A percentile compares a stretch with the other conserved stretches of the same genome.
These are phyloP conservation scores for Syzygium grande DNA, from an alignment of 345 rosid species.

Conservation along the genomic window DNA sequence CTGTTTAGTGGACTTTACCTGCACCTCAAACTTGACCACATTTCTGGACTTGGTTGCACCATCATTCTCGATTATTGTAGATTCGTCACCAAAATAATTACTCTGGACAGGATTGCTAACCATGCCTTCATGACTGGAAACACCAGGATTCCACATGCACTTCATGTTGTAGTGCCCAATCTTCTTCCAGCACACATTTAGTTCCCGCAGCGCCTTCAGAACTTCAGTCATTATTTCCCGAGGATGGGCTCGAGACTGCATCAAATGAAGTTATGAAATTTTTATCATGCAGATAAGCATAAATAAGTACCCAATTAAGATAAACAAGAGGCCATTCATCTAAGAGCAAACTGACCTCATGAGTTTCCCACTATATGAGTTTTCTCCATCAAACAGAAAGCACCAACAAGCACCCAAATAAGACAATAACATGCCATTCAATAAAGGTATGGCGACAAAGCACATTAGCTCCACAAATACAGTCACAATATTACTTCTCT, in stretches of 20 bases:
- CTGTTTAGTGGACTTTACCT: slow-evolving; percentile 34
- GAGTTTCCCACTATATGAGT: background rate
- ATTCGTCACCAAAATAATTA: slow-evolving; percentile 63
- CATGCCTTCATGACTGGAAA: slow-evolving; percentile 58
- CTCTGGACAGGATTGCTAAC: slow-evolving; percentile 40
- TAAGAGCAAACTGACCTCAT: background rate
- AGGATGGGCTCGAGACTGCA: slow-evolving; percentile 95
- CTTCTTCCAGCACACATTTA: slow-evolving; percentile 95
- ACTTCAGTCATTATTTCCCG: slow-evolving; percentile 98
- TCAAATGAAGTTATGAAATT: background rate
- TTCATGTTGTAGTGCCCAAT: slow-evolving; percentile 98
- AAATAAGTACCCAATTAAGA: background rate
- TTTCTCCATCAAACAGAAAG: background rate
- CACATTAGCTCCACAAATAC: background rate
- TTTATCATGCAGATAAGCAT: background rate
- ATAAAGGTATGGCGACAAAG: background rate
- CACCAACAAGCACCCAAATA: background rate
- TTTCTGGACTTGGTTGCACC: slow-evolving; percentile 40
- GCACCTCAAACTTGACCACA: slow-evolving; percentile 90
- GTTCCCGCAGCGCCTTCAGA: slow-evolving; percentile 84
- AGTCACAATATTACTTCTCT: background rate
- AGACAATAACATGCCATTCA: background rate
- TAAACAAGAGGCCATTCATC: background rate
- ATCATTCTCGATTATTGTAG: slow-evolving; percentile 58
- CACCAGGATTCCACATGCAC: slow-evolving; percentile 86